Evolutionary conservation across 257 asterid species (phyloP).

Genomic region (Cynanchum wilfordii): DNA sequence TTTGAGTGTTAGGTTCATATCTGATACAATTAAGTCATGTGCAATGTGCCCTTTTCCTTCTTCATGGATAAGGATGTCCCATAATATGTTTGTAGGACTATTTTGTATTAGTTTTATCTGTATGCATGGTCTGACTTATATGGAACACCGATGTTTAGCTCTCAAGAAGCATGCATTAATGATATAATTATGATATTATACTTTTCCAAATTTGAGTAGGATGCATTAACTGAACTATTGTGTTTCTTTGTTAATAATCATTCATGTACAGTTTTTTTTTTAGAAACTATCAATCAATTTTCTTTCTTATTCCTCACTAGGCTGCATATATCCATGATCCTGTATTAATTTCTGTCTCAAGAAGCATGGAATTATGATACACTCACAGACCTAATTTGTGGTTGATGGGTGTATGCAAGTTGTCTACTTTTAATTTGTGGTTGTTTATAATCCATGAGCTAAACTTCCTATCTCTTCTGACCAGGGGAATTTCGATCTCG

Average conservation of each 20-base stretch:
- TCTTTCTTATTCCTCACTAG: neutral
- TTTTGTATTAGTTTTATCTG: neutral
- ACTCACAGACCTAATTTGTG: neutral
- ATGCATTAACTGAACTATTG: neutral
- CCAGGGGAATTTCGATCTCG: constrained; percentile 40
- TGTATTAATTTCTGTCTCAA: neutral
- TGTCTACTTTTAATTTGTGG: neutral
- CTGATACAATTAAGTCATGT: neutral
- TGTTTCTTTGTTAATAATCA: neutral
- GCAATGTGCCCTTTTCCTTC: neutral
- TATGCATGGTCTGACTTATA: neutral
- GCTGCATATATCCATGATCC: neutral
- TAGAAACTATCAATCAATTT: neutral
- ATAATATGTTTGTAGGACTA: neutral
- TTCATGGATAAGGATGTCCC: neutral
- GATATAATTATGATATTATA: neutral
- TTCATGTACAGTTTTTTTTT: neutral
- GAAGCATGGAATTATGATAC: neutral
- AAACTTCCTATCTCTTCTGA: neutral
- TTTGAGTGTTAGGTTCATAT: neutral
- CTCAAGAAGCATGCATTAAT: neutral
- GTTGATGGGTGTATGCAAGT: neutral
- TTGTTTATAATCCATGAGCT: neutral
- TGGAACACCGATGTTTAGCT: neutral
- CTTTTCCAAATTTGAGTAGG: neutral